Base-by-base conservation (phyloP, 768 basidiomycete species). In the Russula dissimulans region DNA sequence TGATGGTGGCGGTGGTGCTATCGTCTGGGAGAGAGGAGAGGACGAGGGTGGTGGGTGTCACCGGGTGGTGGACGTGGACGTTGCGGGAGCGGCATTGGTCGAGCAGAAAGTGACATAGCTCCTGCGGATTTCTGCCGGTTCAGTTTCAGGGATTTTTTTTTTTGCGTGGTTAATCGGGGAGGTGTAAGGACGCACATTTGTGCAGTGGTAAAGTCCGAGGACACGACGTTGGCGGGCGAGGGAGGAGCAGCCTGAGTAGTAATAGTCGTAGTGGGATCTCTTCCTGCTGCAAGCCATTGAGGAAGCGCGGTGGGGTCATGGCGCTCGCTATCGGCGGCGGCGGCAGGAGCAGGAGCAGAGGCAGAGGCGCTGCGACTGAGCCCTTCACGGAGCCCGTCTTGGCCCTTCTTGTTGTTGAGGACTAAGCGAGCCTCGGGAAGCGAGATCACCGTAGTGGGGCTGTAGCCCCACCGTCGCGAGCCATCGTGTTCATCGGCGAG, bases 61-160 rank as follows among this genome's bases (percentile, higher is more conserved):
- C 49, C 4, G 66, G 55, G 60, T 71, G 71, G 49, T 71, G 65
- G 36, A 64, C 63, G n/a, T 71, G 68, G 32, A 66, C 64, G 43
- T 71, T 67, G 42, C 67, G 67, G 12, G 67, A 63, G 29, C 56
- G 49, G 45, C 69, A 71, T 54, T 69, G 65, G 57, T 67, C 64
- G 18, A 73, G 67, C 42, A 74, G 68, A 54, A 70, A 73, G 53
- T 69, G 60, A 61, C 69, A 72, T 36, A 74, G 65, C 52, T 64
- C 69, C 41, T 64, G 57, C 10, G 70, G 72, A 49, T 69, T 64
- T 39, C 70, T 71, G 22, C 22, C 22, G 22, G 22, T 26, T 1
- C 22, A 1, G 22, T 26, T 26, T 26, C 22, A 26, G 22, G 22
- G 22, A 26, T 26, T 26, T 26, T 26, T 26, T 26, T 26, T 26